phyloP scores from a whole-genome alignment of 2,329 filamentous ascomycete species.

The Scytalidium sp. region DNA sequence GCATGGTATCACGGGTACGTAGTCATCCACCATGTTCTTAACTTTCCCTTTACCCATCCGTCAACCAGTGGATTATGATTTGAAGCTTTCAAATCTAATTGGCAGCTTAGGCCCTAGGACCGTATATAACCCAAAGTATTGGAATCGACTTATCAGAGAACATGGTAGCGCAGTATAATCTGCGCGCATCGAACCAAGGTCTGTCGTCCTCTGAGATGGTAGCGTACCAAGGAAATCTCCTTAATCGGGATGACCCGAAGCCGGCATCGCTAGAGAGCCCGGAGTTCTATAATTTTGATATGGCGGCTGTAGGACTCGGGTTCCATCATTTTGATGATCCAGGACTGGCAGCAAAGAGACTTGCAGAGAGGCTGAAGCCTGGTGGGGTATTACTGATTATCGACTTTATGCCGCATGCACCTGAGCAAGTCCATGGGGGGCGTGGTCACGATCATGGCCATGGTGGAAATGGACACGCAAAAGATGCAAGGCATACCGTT shows the following conservation, averaged over 20 bases:
- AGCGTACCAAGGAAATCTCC: conserved; percentile 57
- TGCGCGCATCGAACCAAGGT: conserved; percentile 52
- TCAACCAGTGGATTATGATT: neutral
- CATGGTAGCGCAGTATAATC: conserved; percentile 69
- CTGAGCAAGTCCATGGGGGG: conserved; percentile 12
- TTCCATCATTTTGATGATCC: conserved; percentile 69
- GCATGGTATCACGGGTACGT: conserved; percentile 60
- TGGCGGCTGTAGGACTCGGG: conserved; percentile 59
- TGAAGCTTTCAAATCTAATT: neutral
- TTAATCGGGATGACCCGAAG: conserved; percentile 40
- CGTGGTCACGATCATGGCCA: conserved; percentile 16
- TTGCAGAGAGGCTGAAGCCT: conserved; percentile 59
- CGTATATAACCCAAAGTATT: conserved; percentile 59
- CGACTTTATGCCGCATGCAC: conserved; percentile 60
- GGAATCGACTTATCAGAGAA: conserved; percentile 70
- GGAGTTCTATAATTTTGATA: conserved; percentile 68
- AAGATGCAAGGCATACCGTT: conserved; percentile 48
- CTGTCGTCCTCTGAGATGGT: conserved; percentile 49
- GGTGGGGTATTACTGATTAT: conserved; percentile 67
- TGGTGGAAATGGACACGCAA: conserved; percentile 4
- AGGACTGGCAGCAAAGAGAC: conserved; percentile 51
- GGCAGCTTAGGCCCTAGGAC: conserved; percentile 49
- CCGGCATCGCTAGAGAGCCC: conserved; percentile 55
- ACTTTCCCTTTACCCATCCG: conserved; percentile 2
- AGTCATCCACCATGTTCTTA: neutral